A percentile compares a stretch with the other conserved stretches of the same genome.
phyloP scores from a whole-genome alignment of 371 early-diverging fungal species.

The Rhizopus stolonifer region DNA sequence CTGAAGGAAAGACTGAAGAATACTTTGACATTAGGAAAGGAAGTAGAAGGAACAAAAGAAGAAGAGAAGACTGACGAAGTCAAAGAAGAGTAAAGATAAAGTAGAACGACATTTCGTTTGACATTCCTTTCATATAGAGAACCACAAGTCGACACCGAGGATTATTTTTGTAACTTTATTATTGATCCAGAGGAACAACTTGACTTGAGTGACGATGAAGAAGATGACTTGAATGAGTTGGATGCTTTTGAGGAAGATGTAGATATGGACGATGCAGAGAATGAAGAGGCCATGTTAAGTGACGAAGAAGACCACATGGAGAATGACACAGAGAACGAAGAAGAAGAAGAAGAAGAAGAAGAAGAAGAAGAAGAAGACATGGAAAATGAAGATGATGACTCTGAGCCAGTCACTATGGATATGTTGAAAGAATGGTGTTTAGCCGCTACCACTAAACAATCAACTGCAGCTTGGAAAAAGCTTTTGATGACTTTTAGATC shows the following conservation, averaged over 20 bases:
- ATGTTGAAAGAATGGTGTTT: slow-evolving; percentile 38
- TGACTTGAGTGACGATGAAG: slow-evolving; percentile 46
- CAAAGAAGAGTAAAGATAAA: slow-evolving; percentile 3
- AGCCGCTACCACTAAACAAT: slow-evolving; percentile 30
- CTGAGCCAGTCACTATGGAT: slow-evolving; percentile 32
- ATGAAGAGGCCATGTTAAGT: slow-evolving; percentile 16
- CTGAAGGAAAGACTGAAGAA: neutral
- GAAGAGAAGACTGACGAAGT: slow-evolving; percentile 4
- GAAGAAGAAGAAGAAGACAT: slow-evolving; percentile 28
- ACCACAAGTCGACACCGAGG: slow-evolving; percentile 28
- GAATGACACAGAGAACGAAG: slow-evolving; percentile 34
- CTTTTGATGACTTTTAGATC: slow-evolving; percentile 81
- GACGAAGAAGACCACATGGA: slow-evolving; percentile 28
- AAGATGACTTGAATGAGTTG: slow-evolving; percentile 33
- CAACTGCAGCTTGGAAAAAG: slow-evolving; percentile 36
- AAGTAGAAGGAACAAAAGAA: slow-evolving; percentile 17
- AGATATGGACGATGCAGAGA: slow-evolving; percentile 33
- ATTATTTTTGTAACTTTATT: slow-evolving; percentile 42
- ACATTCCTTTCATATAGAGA: slow-evolving; percentile 2
- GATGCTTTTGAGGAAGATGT: slow-evolving; percentile 43
- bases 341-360: slow-evolving; percentile 33
- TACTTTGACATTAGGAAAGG: neutral
- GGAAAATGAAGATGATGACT: slow-evolving; percentile 17
- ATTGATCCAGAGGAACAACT: slow-evolving; percentile 40
- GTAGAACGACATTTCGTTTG: neutral